Evolutionary conservation across 192 early-diverging fungal species (phyloP).

Genomic region (Coemansia sp.): DNA sequence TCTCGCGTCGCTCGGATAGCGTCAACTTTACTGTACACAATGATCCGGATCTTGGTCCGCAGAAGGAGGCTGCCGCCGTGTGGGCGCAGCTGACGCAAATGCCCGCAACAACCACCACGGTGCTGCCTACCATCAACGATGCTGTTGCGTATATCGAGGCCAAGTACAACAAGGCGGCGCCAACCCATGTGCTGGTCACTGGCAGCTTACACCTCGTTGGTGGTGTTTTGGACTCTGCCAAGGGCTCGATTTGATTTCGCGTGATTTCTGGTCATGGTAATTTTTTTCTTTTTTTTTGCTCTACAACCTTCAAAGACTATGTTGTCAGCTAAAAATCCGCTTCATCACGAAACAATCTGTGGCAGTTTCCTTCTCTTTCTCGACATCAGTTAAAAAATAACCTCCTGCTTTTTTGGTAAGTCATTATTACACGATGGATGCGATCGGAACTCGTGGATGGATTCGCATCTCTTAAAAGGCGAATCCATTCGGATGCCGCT

Average conservation of each 20-base stretch:
- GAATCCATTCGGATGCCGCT: neutral
- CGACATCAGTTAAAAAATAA: neutral
- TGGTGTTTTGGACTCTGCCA: slow-evolving; percentile 66
- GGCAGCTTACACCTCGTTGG: slow-evolving; percentile 95
- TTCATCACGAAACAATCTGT: neutral
- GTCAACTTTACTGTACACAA: slow-evolving; percentile 68
- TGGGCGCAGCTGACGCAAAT: slow-evolving; percentile 58
- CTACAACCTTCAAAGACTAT: no score
- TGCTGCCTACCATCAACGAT: slow-evolving; percentile 65
- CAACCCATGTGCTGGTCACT: slow-evolving; percentile 75
- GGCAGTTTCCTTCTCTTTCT: neutral
- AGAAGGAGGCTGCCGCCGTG: slow-evolving; percentile 60
- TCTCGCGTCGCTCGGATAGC: slow-evolving; percentile 64
- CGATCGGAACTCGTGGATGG: neutral
- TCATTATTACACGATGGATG: neutral
- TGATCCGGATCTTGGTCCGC: slow-evolving; percentile 64
- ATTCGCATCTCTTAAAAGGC: neutral
- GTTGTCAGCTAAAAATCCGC: no score
- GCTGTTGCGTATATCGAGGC: slow-evolving; percentile 63
- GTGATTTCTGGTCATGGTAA: neutral
- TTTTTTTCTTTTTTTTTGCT: no score
- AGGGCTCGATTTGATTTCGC: slow-evolving; percentile 35
- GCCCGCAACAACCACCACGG: slow-evolving; percentile 22
- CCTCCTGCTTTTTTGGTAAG: neutral
- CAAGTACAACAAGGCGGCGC: slow-evolving; percentile 2